phyloP scores from a whole-genome alignment of 495 filamentous ascomycete species.

The Amorphotheca resinae region DNA sequence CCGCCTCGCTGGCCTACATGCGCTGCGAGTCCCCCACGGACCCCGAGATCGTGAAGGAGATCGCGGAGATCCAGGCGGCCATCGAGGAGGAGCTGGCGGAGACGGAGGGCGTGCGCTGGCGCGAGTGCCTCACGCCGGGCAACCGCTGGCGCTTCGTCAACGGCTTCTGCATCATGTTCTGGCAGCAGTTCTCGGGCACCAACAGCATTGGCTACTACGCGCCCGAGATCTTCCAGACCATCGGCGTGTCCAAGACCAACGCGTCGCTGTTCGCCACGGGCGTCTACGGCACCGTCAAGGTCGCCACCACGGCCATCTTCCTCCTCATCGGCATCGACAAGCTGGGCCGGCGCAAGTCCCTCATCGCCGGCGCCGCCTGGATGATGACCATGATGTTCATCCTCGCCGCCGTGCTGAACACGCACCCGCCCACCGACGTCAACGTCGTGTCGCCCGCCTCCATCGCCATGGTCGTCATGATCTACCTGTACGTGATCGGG shows the following conservation, averaged over 20 bases:
- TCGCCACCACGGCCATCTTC: constrained; percentile 13
- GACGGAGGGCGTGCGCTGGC: constrained; percentile 16
- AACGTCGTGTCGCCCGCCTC: constrained; percentile 22
- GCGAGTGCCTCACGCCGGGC: constrained; percentile 11
- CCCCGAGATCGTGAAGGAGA: constrained; percentile 9
- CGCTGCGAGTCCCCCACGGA: background rate
- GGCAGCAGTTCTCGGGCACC: constrained; percentile 40
- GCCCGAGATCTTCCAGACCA: constrained; percentile 36
- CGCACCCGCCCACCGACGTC: constrained; percentile 9
- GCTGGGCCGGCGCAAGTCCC: constrained; percentile 15
- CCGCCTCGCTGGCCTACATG: constrained; percentile 4
- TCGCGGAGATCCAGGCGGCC: constrained; percentile 16
- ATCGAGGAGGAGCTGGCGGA: constrained; percentile 17
- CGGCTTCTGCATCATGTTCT: constrained; percentile 37
- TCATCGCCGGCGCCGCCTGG: constrained; percentile 16
- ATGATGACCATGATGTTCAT: constrained; percentile 19
- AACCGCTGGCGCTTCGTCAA: constrained; percentile 30
- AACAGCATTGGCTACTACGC: constrained; percentile 41
- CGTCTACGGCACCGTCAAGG: constrained; percentile 41
- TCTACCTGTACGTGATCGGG: constrained; percentile 33
- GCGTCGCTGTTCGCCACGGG: constrained; percentile 39
- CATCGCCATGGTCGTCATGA: constrained; percentile 37
- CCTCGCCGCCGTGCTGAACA: constrained; percentile 13
- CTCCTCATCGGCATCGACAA: constrained; percentile 15
- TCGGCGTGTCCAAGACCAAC: constrained; percentile 32